Conservation (phyloP, 176 grass and related monocot species). For the Zoysia pacifica region DNA sequence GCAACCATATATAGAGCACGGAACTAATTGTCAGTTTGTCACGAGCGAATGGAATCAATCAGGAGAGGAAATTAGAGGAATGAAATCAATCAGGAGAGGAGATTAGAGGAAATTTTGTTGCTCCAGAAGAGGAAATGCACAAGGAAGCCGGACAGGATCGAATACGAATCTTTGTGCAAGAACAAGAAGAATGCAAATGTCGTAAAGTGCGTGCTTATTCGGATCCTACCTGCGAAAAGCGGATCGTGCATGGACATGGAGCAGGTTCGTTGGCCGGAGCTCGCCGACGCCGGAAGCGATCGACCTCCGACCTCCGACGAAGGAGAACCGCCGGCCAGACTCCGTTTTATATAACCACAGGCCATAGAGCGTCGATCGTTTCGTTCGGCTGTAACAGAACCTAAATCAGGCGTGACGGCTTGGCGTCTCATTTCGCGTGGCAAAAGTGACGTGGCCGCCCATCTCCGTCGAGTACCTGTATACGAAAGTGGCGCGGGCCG, state of each 20-base stretch:
- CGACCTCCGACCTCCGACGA: slow-evolving; percentile 43
- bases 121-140: neutral
- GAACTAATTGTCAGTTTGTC: neutral
- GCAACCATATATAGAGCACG: neutral
- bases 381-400: neutral
- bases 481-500: too few species aligned
- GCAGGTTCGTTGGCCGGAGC: slow-evolving; percentile 29
- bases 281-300: neutral
- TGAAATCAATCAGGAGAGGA: neutral
- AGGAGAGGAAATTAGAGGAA: neutral
- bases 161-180: neutral
- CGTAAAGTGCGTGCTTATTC: too few species aligned
- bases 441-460: too few species aligned
- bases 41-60: neutral
- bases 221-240: slow-evolving; percentile 6
- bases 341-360: slow-evolving; percentile 25
- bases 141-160: neutral
- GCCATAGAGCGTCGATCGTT: slow-evolving; percentile 20
- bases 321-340: neutral
- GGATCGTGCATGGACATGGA: slow-evolving; percentile 14
- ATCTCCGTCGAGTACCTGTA: too few species aligned
- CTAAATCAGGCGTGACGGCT: neutral
- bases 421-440: too few species aligned
- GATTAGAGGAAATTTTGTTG: neutral
- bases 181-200: neutral